Evolutionary conservation across 2,329 filamentous ascomycete genomes (phyloP).

Genomic region (Sphaerulina vaccinii): DNA sequence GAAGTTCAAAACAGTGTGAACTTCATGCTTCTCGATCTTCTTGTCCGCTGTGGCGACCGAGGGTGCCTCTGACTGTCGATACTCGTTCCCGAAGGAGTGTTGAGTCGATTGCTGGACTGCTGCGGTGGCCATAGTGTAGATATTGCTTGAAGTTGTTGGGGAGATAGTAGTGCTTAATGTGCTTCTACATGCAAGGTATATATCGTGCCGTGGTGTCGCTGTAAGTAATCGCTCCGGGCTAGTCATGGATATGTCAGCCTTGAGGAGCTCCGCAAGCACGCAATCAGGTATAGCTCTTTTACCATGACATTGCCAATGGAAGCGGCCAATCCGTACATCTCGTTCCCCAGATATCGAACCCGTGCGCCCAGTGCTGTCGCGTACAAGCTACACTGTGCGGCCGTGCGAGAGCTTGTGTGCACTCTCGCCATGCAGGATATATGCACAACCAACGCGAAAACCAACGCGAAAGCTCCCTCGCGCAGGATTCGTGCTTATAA

Average conservation of each 20-base stretch:
- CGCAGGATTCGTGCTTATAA: constrained; percentile 6
- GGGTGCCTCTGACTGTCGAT: constrained; percentile 5
- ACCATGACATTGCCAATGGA: constrained; percentile 19
- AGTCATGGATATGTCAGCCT: constrained; percentile 19
- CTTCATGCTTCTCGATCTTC: constrained; percentile 24
- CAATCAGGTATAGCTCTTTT: constrained; percentile 19
- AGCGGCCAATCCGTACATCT: constrained; percentile 11
- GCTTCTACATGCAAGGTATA: too few relatives aligned
- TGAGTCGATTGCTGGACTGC: constrained; percentile 21
- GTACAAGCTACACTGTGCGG: not conserved
- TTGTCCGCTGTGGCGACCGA: constrained; percentile 8
- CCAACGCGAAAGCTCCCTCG: too few relatives aligned
- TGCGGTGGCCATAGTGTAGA: constrained; percentile 23
- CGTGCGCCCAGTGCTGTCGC: not conserved
- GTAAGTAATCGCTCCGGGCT: not conserved
- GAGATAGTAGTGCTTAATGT: too few relatives aligned
- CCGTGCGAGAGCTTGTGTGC: not conserved
- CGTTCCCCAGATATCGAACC: not conserved
- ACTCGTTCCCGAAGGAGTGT: constrained; percentile 14
- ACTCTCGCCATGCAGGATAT: too few relatives aligned
- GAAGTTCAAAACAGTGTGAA: constrained; percentile 26
- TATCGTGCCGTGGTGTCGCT: not conserved
- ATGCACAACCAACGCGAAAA: too few relatives aligned
- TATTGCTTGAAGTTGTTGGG: not conserved
- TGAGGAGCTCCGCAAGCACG: constrained; percentile 16